A percentile compares a stretch with the other conserved stretches of the same genome.
phyloP scores from a whole-genome alignment of 305 asterid species.

The Fraxinus latifolia region DNA sequence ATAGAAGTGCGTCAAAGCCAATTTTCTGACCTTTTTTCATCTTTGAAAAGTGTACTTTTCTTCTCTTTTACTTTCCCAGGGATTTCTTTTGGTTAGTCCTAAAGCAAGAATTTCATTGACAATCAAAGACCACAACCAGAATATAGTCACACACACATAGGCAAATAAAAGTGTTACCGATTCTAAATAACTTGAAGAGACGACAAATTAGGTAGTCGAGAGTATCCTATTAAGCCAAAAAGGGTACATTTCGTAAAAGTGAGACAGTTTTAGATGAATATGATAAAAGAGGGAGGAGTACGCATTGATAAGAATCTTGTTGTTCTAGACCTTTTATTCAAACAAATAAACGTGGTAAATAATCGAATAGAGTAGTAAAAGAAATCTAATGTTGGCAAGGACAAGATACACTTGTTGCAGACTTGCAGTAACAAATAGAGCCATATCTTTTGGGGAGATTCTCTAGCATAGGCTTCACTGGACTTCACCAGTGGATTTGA shows the following conservation, averaged over 20 bases:
- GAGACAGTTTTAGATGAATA: not conserved
- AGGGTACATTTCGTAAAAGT: not conserved
- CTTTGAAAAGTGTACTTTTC: not conserved
- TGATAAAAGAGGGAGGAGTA: not conserved
- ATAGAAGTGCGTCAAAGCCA: conserved; percentile 9
- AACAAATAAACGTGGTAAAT: not conserved
- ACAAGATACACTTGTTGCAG: not conserved
- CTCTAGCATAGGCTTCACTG: not conserved
- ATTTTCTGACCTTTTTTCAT: not conserved
- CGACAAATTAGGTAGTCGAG: not conserved
- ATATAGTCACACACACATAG: not conserved
- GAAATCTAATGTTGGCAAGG: not conserved
- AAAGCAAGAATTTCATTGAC: not conserved
- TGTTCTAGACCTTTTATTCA: not conserved
- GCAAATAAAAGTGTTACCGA: not conserved
- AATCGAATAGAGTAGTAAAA: not conserved
- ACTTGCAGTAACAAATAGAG: not conserved
- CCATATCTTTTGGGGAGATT: not conserved
- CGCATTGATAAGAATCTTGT: not conserved
- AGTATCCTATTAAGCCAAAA: not conserved
- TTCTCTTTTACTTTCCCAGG: not conserved
- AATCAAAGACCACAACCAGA: not conserved
- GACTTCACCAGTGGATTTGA: not conserved
- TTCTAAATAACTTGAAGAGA: not conserved
- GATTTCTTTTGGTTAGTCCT: not conserved